phyloP scores from a whole-genome alignment of 129 eudicot genomes.

The Ambrosia trifida region DNA sequence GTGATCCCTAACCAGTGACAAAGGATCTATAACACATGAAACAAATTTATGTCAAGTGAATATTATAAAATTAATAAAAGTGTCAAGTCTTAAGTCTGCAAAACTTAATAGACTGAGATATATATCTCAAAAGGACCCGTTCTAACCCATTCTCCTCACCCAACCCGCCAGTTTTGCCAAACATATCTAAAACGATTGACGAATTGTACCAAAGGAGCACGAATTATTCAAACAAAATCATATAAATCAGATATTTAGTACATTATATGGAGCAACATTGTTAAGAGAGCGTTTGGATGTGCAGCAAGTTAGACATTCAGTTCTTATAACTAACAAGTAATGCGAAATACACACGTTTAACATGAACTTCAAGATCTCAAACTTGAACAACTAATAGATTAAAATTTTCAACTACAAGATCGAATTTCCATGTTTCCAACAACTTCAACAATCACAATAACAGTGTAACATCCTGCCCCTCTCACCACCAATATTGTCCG shows the following conservation, averaged over 20 bases:
- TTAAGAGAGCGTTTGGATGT: background rate
- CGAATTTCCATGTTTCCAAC: background rate
- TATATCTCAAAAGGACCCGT: background rate
- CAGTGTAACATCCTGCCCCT: too few species aligned
- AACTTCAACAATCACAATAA: background rate
- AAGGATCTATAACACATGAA: conserved; percentile 54
- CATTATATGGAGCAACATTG: background rate
- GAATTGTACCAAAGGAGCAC: background rate
- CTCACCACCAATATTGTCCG: too few species aligned
- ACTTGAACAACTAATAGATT: background rate
- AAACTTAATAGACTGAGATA: background rate
- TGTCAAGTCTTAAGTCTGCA: background rate
- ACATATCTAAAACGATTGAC: background rate
- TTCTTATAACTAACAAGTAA: background rate
- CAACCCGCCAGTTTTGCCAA: too few species aligned
- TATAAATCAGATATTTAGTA: background rate
- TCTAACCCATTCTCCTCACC: too few species aligned
- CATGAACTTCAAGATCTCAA: background rate
- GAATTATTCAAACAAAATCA: background rate
- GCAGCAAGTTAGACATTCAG: background rate
- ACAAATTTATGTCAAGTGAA: conserved; percentile 19
- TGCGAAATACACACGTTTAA: background rate
- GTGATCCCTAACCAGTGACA: conserved; percentile 89
- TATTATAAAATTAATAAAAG: background rate
- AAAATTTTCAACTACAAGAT: background rate